phyloP scores from a whole-genome alignment of 1,284 basidiomycete genomes.

The Moniliophthora roreri region DNA sequence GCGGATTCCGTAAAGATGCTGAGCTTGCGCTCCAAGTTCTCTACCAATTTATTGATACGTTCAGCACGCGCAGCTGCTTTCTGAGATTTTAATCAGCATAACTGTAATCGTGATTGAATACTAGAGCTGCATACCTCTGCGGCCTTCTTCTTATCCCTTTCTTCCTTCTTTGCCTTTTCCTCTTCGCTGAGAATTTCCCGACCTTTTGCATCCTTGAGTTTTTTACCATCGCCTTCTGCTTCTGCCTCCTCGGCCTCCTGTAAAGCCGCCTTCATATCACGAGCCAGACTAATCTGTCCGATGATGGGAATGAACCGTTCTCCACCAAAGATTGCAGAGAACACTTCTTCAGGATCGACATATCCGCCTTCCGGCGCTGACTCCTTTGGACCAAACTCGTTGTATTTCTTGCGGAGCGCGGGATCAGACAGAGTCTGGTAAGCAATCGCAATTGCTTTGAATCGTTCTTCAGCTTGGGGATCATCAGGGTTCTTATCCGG shows the following conservation, averaged over 20 bases:
- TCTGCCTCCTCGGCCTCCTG: conserved; percentile 89
- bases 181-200: conserved; percentile 77
- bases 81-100: conserved; percentile 33
- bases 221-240: conserved; percentile 35
- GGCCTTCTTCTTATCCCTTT: conserved; percentile 66
- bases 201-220: conserved; percentile 63
- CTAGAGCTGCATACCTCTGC: conserved; percentile 65
- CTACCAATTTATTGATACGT: conserved; percentile 81
- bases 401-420: conserved; percentile 85
- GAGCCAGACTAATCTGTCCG: conserved; percentile 80
- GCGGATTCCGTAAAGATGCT: conserved; percentile 93
- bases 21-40: conserved; percentile 85
- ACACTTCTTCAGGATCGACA: conserved; percentile 80
- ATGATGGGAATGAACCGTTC: conserved; percentile 84
- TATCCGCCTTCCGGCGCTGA: conserved; percentile 77
- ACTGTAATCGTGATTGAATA: background rate
- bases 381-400: conserved; percentile 86
- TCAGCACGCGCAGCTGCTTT: conserved; percentile 81
- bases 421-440: conserved; percentile 91
- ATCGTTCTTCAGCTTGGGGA: conserved; percentile 86
- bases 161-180: conserved; percentile 78
- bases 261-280: conserved; percentile 97
- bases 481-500: conserved; percentile 95
- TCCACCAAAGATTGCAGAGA: conserved; percentile 91
- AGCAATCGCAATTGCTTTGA: conserved; percentile 87